These are phyloP conservation scores for Cytospora schulzeri DNA, from an alignment of 2,329 filamentous ascomycete genomes.

Conservation along the genomic window DNA sequence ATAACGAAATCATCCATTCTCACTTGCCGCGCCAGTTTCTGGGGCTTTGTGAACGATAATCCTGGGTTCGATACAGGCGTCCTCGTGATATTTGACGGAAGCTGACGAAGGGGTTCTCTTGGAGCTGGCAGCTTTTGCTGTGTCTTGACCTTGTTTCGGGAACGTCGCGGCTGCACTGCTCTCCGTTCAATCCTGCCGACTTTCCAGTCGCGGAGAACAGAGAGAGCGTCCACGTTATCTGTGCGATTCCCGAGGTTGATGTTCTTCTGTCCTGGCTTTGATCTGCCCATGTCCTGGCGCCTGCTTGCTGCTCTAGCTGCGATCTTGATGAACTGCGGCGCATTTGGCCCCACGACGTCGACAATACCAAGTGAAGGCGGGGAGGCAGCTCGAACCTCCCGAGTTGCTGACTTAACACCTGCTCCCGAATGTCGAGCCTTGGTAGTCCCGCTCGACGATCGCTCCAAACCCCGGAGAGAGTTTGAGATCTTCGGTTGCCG, in stretches of 20 bases:
- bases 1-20: slow-evolving; percentile 38
- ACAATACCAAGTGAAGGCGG: slow-evolving; percentile 58
- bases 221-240: slow-evolving; percentile 61
- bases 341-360: slow-evolving; percentile 56
- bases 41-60: slow-evolving; percentile 33
- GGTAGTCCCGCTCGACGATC: background rate
- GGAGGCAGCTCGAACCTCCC: slow-evolving; percentile 13
- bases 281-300: slow-evolving; percentile 52
- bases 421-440: background rate
- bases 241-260: slow-evolving; percentile 62
- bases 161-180: slow-evolving; percentile 7
- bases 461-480: slow-evolving; percentile 26
- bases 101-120: slow-evolving; percentile 32
- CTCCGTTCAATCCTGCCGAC: slow-evolving; percentile 51
- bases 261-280: slow-evolving; percentile 57
- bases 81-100: slow-evolving; percentile 29
- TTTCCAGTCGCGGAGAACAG: slow-evolving; percentile 58
- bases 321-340: slow-evolving; percentile 62
- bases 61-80: background rate
- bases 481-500: slow-evolving; percentile 39
- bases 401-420: slow-evolving; percentile 21
- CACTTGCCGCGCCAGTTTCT: slow-evolving; percentile 34
- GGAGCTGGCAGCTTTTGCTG: slow-evolving; percentile 23
- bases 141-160: background rate
- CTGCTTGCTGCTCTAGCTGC: slow-evolving; percentile 59